phyloP scores from a whole-genome alignment of 2,329 filamentous ascomycete genomes.

The Epichloe bromicola region DNA sequence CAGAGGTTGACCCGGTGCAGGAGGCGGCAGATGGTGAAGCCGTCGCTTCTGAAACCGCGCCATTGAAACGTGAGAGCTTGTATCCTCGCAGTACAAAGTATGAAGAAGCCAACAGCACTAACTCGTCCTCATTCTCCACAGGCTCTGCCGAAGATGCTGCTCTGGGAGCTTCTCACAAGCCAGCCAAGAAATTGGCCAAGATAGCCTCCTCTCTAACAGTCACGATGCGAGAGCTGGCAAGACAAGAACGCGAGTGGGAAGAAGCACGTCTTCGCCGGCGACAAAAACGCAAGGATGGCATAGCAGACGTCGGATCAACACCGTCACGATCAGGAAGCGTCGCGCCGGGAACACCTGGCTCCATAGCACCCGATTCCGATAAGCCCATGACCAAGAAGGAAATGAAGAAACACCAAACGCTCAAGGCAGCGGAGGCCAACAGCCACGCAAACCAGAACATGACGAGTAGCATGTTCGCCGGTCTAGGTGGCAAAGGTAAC shows the following conservation, averaged over 20 bases:
- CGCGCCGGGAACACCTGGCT: conserved; percentile 47
- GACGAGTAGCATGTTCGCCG: conserved; percentile 61
- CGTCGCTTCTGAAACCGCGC: conserved; percentile 31
- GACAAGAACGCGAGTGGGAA: conserved; percentile 57
- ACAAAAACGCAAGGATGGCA: conserved; percentile 46
- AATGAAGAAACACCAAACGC: conserved; percentile 58
- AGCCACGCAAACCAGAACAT: conserved; percentile 73
- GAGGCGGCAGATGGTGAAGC: conserved; percentile 32
- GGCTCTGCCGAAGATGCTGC: conserved; percentile 25
- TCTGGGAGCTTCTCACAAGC: conserved; percentile 26
- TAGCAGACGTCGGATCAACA: conserved; percentile 34
- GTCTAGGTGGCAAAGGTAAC: conserved; percentile 48
- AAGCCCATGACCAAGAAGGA: conserved; percentile 83
- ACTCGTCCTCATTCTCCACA: conserved; percentile 11
- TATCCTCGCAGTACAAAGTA: background rate
- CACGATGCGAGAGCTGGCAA: conserved; percentile 48
- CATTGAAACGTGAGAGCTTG: conserved; percentile 44
- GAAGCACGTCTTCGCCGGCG: conserved; percentile 58
- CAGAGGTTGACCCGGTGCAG: conserved; percentile 6
- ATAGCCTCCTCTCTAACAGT: conserved; percentile 37
- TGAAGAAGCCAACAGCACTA: background rate
- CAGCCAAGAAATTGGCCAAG: conserved; percentile 31
- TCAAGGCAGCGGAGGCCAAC: conserved; percentile 64
- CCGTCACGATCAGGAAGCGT: conserved; percentile 41
- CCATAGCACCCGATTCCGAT: conserved; percentile 47